Percentiles rank a stretch among this genome's conserved stretches.
Evolutionary conservation across 1,284 basidiomycete species (phyloP).

Genomic region (Ceratorhiza oryzae-sativae): DNA sequence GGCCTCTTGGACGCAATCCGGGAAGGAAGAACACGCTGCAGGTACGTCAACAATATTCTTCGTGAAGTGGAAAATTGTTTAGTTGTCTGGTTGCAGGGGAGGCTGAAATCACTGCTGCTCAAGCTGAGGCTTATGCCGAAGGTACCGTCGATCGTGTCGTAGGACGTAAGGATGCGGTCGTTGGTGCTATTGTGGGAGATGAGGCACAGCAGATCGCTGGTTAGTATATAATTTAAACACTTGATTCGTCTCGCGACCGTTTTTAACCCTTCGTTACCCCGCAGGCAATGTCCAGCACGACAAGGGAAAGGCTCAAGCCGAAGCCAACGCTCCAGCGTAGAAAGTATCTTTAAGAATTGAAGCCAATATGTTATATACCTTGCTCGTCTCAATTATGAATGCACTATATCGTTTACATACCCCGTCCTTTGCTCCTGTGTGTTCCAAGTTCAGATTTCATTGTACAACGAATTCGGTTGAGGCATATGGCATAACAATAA

Average conservation of each 20-base stretch:
- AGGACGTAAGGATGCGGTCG: slow-evolving; percentile 54
- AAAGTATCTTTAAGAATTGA: too few species aligned
- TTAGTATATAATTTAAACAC: slow-evolving; percentile 41
- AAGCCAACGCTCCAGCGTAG: slow-evolving; percentile 42
- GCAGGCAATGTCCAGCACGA: slow-evolving; percentile 48
- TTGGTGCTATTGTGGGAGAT: slow-evolving; percentile 55
- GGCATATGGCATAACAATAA: too few species aligned
- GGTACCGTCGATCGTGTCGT: slow-evolving; percentile 53
- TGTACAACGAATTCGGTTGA: too few species aligned
- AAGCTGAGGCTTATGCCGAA: slow-evolving; percentile 48
- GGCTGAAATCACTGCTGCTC: slow-evolving; percentile 48
- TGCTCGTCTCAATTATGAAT: too few species aligned
- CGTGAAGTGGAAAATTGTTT: too few species aligned
- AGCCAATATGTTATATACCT: too few species aligned
- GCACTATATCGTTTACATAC: too few species aligned
- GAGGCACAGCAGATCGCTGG: slow-evolving; percentile 52
- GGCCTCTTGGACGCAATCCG: slow-evolving; percentile 47
- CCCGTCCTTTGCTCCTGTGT: too few species aligned
- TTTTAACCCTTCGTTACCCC: neutral
- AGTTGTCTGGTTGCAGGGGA: slow-evolving; percentile 43
- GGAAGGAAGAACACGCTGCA: slow-evolving; percentile 50
- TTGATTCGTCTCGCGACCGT: too few species aligned
- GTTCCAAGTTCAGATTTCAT: too few species aligned
- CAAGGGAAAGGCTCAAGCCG: slow-evolving; percentile 49
- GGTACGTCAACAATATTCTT: slow-evolving; percentile 42